phyloP scores from a whole-genome alignment of 306 rosid species.

The Boehmeria nivea region DNA sequence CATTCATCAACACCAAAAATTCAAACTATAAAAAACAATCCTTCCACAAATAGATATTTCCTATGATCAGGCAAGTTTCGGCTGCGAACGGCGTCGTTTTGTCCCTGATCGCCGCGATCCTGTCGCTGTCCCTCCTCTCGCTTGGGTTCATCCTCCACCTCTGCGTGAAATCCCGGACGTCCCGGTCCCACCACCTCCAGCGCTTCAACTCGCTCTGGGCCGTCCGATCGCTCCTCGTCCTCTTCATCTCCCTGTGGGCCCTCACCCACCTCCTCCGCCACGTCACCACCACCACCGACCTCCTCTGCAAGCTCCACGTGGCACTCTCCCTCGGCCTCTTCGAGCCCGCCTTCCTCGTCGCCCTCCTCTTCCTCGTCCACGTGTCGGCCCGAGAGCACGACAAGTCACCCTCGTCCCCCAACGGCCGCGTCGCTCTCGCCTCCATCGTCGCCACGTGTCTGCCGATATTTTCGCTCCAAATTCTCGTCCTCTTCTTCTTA shows the following conservation, averaged over 20 bases:
- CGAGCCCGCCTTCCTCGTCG: constrained; percentile 67
- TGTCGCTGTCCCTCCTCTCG: constrained; percentile 55
- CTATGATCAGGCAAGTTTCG: constrained; percentile 37
- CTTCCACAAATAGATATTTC: constrained; percentile 40
- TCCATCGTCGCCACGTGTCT: constrained; percentile 34
- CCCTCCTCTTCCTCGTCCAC: constrained; percentile 61
- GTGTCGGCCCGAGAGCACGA: constrained; percentile 42
- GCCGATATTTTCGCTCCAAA: constrained; percentile 32
- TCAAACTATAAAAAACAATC: neutral
- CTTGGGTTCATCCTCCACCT: constrained; percentile 67
- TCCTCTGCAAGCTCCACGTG: constrained; percentile 49
- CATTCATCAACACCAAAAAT: neutral
- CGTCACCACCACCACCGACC: constrained; percentile 24
- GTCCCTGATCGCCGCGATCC: constrained; percentile 32
- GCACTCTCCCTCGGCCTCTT: constrained; percentile 55
- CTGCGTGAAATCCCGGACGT: constrained; percentile 53
- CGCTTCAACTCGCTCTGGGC: constrained; percentile 78
- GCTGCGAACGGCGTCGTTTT: constrained; percentile 46
- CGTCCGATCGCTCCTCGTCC: constrained; percentile 62
- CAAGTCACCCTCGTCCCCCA: neutral
- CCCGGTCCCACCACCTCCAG: constrained; percentile 38
- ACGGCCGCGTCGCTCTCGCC: constrained; percentile 27
- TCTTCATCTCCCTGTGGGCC: constrained; percentile 58
- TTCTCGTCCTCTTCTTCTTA: constrained; percentile 15
- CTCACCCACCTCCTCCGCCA: constrained; percentile 52